These are phyloP conservation scores for Aspergillus costaricaensis DNA, from an alignment of 2,329 filamentous ascomycete species.

Conservation along the genomic window DNA sequence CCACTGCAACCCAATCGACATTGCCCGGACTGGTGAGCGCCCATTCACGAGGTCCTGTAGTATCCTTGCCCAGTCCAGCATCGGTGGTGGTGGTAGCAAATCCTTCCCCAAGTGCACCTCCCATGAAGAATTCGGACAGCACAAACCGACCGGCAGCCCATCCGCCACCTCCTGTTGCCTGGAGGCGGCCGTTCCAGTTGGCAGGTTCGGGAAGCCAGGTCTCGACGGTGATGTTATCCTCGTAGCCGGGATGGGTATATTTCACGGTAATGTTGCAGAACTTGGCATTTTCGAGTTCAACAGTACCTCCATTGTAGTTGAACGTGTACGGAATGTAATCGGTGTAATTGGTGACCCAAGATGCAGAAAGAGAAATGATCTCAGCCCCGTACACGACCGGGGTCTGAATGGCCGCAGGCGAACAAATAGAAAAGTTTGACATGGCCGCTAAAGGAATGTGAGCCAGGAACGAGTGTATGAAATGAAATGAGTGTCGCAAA, in stretches of 20 bases:
- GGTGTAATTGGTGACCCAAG: constrained; percentile 20
- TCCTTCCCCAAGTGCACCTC: constrained; percentile 11
- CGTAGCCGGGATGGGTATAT: constrained; percentile 41
- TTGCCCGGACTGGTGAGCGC: constrained; percentile 12
- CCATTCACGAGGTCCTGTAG: constrained; percentile 4
- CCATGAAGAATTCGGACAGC: constrained; percentile 16
- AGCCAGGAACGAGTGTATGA: no score
- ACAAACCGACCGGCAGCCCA: constrained; percentile 24
- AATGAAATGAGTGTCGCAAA: no score
- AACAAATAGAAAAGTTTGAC: not conserved
- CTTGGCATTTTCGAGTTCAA: constrained; percentile 9
- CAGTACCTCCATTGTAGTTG: constrained; percentile 15
- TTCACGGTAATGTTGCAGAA: constrained; percentile 45
- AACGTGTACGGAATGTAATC: not conserved
- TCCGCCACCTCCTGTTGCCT: constrained; percentile 44
- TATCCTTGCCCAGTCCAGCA: constrained; percentile 10
- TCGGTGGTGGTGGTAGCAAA: constrained; percentile 17
- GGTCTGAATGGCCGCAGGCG: constrained; percentile 8
- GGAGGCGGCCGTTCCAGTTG: constrained; percentile 42
- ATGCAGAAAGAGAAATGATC: constrained; percentile 20
- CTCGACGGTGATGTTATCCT: constrained; percentile 37
- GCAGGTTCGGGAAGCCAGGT: constrained; percentile 36
- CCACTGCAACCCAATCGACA: not conserved
- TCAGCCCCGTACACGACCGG: constrained; percentile 21
- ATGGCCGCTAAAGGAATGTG: no score